Evolutionary conservation across 2,329 filamentous ascomycete species (phyloP).

Genomic region (Fusarium sp.): DNA sequence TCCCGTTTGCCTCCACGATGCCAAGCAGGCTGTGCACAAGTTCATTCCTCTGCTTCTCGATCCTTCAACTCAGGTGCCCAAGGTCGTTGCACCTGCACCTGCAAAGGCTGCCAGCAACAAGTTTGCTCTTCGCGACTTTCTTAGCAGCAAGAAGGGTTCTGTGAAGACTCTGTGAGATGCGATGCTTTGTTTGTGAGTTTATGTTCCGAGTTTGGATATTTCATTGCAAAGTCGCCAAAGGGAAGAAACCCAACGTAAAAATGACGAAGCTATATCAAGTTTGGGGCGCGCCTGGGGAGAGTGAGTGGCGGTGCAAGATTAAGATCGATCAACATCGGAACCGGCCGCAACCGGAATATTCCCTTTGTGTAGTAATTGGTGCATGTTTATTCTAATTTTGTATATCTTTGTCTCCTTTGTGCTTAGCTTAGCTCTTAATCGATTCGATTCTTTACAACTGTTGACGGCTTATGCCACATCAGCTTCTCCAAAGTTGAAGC

Average conservation of each 20-base stretch:
- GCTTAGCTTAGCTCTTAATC: too few species aligned
- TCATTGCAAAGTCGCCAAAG: background rate
- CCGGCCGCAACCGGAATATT: conserved; percentile 16
- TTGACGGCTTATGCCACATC: too few species aligned
- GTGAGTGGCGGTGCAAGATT: rapidly evolving
- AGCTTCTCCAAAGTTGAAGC: too few species aligned
- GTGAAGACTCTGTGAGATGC: background rate
- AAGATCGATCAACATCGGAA: background rate
- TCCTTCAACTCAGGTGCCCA: background rate
- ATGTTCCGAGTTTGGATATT: too few species aligned
- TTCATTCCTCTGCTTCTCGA: conserved; percentile 22
- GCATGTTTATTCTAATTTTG: too few species aligned
- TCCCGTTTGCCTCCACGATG: conserved; percentile 8
- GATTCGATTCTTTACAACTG: too few species aligned
- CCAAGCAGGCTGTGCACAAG: conserved; percentile 27
- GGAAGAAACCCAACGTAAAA: conserved; percentile 3
- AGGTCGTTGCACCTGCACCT: background rate
- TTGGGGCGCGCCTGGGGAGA: background rate
- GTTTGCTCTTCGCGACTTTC: conserved; percentile 25
- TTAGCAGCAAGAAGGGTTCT: conserved; percentile 4
- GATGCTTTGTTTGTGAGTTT: too few species aligned
- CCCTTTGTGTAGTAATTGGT: too few species aligned
- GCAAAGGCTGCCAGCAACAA: background rate
- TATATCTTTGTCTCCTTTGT: too few species aligned
- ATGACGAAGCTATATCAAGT: background rate